Base-by-base conservation (phyloP, 148 eudicot genomes). In the Tetragonia tetragonoides region DNA sequence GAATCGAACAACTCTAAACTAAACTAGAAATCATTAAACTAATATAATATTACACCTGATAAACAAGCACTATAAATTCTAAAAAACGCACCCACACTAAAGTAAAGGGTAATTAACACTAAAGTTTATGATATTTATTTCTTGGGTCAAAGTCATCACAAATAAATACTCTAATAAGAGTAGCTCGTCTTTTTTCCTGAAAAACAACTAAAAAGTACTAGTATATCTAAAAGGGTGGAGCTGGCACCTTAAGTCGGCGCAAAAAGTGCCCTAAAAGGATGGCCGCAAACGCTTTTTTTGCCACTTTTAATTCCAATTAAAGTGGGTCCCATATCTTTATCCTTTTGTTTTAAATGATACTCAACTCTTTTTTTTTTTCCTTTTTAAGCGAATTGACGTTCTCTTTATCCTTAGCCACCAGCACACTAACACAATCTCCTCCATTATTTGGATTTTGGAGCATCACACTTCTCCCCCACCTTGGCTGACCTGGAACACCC, bases 321-420 rank as follows among this genome's bases (percentile, higher is more conserved):
- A 42, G 34, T 28, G 47, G 75, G 76, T 78, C 76, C 63, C 81
- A 66, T 62, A 60, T 38, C 14, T 17, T 61, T 17, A 57, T 46
- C 10, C 23, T 40, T 66, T 40, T 10, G 21, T 66, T 66, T 66
- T 66, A 2, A 16, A 28, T 49, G 53, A 49, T 49, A 49, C 53
- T 49, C 14, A 8, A 49, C 7, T 17, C 6, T 66, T 60, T 28
- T 71, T 64, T 65, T 28, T 71, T 54, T 62, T 59, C 17, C 39
- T 8, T 68, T 54, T 68, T 21, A n/a, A 39, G 7, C 4, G 75
- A 69, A 77, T n/a, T 70, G 83, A 81, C 75, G 70, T 81, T 28
- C 41, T 21, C 68, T 73, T 34, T 10, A 80, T 70, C 83, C 75
- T 9, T 6, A 53, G 75, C 79, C 83, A 75, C 83, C 56, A 81